Conservation (phyloP, 768 basidiomycete species). For the Suillus occidentalis region DNA sequence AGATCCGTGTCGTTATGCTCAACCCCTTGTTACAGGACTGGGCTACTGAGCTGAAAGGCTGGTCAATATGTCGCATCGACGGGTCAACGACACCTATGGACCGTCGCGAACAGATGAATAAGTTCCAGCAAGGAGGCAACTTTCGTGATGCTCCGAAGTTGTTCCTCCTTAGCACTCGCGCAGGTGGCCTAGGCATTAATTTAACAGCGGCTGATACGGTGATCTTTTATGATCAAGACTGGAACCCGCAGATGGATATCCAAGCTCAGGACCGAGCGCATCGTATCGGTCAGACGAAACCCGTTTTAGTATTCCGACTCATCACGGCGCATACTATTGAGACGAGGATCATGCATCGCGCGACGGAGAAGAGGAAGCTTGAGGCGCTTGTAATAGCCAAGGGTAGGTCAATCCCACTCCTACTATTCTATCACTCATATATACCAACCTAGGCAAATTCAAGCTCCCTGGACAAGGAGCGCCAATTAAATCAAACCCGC, state of each 20-base stretch:
- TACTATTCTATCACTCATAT: background rate
- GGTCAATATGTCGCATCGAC: constrained; percentile 89
- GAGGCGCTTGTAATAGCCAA: constrained; percentile 96
- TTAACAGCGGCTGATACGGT: constrained; percentile 64
- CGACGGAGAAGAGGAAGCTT: constrained; percentile 82
- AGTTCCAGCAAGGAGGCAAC: constrained; percentile 76
- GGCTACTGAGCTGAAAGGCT: constrained; percentile 81
- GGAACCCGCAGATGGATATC: constrained; percentile 91
- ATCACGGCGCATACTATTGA: constrained; percentile 89
- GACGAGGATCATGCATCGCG: constrained; percentile 87
- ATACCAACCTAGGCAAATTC: constrained; percentile 66
- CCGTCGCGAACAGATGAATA: constrained; percentile 81
- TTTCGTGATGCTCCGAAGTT: constrained; percentile 62
- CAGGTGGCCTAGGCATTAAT: constrained; percentile 96
- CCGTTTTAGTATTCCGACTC: constrained; percentile 87
- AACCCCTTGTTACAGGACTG: constrained; percentile 57
- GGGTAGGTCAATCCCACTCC: constrained; percentile 40
- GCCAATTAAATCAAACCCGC: constrained; percentile 44
- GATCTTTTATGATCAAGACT: constrained; percentile 24
- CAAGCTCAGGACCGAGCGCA: constrained; percentile 97
- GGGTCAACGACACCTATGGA: constrained; percentile 79
- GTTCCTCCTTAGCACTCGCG: constrained; percentile 90
- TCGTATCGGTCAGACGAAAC: constrained; percentile 91
- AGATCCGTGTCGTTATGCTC: constrained; percentile 1
- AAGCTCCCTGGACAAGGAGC: constrained; percentile 62